Percentiles rank a stretch among this genome's conserved stretches.
Evolutionary conservation across 2,329 filamentous ascomycete genomes (phyloP).

Genomic region (Penicillium thymicola): DNA sequence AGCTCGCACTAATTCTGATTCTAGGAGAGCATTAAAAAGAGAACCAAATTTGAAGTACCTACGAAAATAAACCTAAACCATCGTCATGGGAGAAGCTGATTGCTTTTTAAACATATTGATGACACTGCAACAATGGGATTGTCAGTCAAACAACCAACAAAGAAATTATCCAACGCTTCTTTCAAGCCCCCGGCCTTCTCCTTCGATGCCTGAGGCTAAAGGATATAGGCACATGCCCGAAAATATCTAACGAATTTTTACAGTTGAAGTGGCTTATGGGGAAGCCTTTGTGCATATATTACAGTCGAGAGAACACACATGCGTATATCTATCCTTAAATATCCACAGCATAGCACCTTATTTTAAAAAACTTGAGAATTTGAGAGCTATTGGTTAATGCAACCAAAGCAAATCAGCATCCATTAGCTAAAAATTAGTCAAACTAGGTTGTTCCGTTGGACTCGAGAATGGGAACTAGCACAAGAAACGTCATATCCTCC

Average conservation of each 20-base stretch:
- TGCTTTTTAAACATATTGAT: background rate
- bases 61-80: background rate
- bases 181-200: background rate
- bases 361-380: background rate
- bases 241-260: background rate
- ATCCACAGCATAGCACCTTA: background rate
- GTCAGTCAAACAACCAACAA: background rate
- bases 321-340: fast-evolving
- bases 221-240: background rate
- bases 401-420: background rate
- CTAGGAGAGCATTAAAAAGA: background rate
- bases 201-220: background rate
- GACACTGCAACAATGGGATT: background rate
- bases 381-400: background rate
- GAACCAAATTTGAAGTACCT: background rate
- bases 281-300: background rate
- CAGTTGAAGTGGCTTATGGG: background rate
- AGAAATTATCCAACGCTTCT: background rate
- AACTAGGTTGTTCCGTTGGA: background rate
- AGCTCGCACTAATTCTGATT: background rate
- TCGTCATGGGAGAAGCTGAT: background rate
- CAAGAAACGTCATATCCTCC: background rate
- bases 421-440: background rate
- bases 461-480: background rate
- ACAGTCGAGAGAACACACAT: too few species aligned